Conservation (phyloP, 495 filamentous ascomycete species). For the Eremomyces bilateralis region DNA sequence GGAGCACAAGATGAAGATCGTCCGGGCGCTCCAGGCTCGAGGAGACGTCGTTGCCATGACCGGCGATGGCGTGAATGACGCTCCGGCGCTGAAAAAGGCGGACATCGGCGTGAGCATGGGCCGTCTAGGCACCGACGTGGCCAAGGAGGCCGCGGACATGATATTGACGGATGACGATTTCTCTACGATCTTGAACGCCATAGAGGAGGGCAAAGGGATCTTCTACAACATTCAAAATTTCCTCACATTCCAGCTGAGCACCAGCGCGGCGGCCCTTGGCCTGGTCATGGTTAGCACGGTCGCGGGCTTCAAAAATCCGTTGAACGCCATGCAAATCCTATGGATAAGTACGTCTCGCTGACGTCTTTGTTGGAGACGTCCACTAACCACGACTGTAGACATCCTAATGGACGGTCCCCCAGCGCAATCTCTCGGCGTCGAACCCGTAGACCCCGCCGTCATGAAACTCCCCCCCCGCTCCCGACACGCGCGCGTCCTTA, state of each 20-base stretch:
- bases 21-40: constrained; percentile 70
- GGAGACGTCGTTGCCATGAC: constrained; percentile 99
- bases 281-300: constrained; percentile 82
- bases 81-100: constrained; percentile 87
- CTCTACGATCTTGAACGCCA: constrained; percentile 84
- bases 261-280: constrained; percentile 79
- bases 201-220: constrained; percentile 96
- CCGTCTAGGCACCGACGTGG: constrained; percentile 81
- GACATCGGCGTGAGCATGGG: constrained; percentile 98
- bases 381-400: constrained; percentile 28
- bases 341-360: constrained; percentile 79
- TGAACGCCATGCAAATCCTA: constrained; percentile 98
- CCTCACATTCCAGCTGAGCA: constrained; percentile 94
- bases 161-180: constrained; percentile 97
- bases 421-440: constrained; percentile 89
- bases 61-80: constrained; percentile 94
- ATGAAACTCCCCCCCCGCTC: constrained; percentile 82
- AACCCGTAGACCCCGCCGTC: constrained; percentile 82
- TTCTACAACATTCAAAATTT: constrained; percentile 99
- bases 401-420: constrained; percentile 99
- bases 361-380: background rate
- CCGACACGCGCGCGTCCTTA: constrained; percentile 68
- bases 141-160: constrained; percentile 99
- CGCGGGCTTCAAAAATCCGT: constrained; percentile 75
- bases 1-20: constrained; percentile 95